Percentiles rank a stretch among this genome's conserved stretches.
Evolutionary conservation across 2,329 filamentous ascomycete genomes (phyloP).

Genomic region (Arthrobotrys pseudoclavata): DNA sequence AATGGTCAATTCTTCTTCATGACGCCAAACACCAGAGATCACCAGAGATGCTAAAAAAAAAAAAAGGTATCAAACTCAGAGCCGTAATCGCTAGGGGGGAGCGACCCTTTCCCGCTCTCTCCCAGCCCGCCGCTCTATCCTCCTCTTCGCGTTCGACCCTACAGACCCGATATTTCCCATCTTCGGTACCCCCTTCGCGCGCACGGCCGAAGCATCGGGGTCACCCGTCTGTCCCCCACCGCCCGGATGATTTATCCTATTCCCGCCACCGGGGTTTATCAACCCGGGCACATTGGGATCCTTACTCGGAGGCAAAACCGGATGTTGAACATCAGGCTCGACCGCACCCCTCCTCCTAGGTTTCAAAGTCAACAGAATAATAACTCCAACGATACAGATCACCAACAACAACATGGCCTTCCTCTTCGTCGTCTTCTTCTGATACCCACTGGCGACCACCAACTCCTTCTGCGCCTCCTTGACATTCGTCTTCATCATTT

Average conservation of each 20-base stretch:
- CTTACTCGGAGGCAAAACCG: constrained; percentile 45
- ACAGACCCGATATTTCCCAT: constrained; percentile 3
- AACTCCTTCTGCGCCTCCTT: constrained; percentile 94
- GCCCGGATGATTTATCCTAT: constrained; percentile 58
- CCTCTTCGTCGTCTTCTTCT: constrained; percentile 87
- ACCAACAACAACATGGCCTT: constrained; percentile 93
- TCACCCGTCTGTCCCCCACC: constrained; percentile 33
- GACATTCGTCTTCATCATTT: constrained; percentile 92
- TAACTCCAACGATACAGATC: constrained; percentile 84
- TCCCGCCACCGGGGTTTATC: constrained; percentile 57
- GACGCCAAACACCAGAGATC: constrained; percentile 36
- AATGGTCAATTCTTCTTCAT: background rate
- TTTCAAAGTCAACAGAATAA: constrained; percentile 86
- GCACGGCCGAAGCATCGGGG: constrained; percentile 35
- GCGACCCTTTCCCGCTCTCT: background rate
- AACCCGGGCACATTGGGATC: constrained; percentile 44
- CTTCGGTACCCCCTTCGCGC: constrained; percentile 7
- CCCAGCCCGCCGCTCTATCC: background rate
- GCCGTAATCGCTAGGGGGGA: background rate
- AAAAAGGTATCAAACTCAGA: background rate
- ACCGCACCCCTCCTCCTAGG: constrained; percentile 69
- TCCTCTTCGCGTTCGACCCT: constrained; percentile 2
- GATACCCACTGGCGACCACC: constrained; percentile 87
- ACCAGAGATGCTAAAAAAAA: constrained; percentile 35
- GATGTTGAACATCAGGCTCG: constrained; percentile 31